Base-by-base conservation (phyloP, 805 yeast genomes). In the Wickerhamiella azymoides region DNA sequence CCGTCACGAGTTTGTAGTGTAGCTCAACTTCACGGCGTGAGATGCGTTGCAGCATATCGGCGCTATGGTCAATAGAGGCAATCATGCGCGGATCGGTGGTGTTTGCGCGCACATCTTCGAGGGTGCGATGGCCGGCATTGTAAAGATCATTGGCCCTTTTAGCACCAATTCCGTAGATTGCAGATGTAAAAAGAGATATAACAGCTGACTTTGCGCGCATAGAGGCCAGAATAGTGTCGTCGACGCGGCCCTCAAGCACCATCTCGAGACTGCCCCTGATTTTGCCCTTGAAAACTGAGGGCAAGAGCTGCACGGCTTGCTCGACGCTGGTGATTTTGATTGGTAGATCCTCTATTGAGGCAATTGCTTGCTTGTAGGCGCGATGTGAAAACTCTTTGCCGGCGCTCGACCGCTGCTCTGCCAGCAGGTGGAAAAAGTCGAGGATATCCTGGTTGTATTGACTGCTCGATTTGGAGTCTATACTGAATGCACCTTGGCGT, bases 101-200 rank as follows among this genome's bases (percentile, higher is more conserved):
- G 60, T 17, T 52, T 49, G 26, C 63, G 49, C 10, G 56, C 32
- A 4, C 53, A 37, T 71, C 75, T 1, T 70, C 66, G 11, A 68
- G 48, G 0, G 68, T 61, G 13, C 68, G 53, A 24, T 55, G 52
- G 3, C 73, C 71, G 46, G 63, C 59, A 5, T 59, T 49, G 40
- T 65, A 62, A 66, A 75, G 67, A 40, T 59, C 54, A 21, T 57
- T 51, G 0, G 79, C 74, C 3, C 59, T 57, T 6, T 45, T 52
- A 3, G 64, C 60, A 0, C 79, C 80, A 8, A 76, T 76, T 0
- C 79, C 77, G 52, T 69, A 65, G 2, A 76, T 65, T 6, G 45
- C 39, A 1, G 65, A 60, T 36, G 61, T 57, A 38, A 76, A 65
- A 36, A 56, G 45, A 17, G 57, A 54, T 28, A 71, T 43, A 2